A percentile compares a stretch with the other conserved stretches of the same genome.
Evolutionary conservation across 192 early-diverging fungal genomes (phyloP).

Genomic region (Chytriomyces hyalinus): DNA sequence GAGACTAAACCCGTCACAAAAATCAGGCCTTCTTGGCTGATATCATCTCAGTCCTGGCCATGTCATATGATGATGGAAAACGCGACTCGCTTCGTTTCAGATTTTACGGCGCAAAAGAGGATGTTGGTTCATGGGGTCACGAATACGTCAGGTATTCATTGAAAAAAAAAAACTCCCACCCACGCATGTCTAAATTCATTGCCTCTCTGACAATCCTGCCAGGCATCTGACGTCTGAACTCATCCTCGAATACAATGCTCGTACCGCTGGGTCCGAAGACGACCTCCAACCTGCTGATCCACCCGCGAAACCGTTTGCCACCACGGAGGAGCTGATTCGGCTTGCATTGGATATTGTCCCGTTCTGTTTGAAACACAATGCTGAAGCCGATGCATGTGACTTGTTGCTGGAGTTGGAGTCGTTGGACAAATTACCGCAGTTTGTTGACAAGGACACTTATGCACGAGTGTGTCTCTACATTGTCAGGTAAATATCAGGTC

Average conservation of each 20-base stretch:
- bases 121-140: conserved; percentile 94
- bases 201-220: conserved; percentile 2
- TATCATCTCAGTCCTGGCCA: conserved; percentile 94
- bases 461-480: conserved; percentile 95
- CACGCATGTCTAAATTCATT: background rate
- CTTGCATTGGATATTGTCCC: conserved; percentile 87
- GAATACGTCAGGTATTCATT: conserved; percentile 87
- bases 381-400: conserved; percentile 98
- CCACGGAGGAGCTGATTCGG: conserved; percentile 69
- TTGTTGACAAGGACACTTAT: conserved; percentile 93
- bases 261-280: conserved; percentile 65
- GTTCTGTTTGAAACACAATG: conserved; percentile 96
- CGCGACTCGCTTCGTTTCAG: conserved; percentile 87
- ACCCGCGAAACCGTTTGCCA: conserved; percentile 10
- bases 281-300: background rate
- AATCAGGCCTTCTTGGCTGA: conserved; percentile 81
- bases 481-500: conserved; percentile 63
- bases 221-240: conserved; percentile 91
- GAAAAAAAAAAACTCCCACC: background rate
- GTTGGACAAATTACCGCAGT: conserved; percentile 77
- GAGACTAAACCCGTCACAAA: background rate
- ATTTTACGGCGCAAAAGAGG: conserved; percentile 74
- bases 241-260: conserved; percentile 77
- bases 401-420: conserved; percentile 88
- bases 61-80: conserved; percentile 93